These are phyloP conservation scores for Microcyclosporella mali DNA, from an alignment of 2,329 filamentous ascomycete species.

Conservation along the genomic window DNA sequence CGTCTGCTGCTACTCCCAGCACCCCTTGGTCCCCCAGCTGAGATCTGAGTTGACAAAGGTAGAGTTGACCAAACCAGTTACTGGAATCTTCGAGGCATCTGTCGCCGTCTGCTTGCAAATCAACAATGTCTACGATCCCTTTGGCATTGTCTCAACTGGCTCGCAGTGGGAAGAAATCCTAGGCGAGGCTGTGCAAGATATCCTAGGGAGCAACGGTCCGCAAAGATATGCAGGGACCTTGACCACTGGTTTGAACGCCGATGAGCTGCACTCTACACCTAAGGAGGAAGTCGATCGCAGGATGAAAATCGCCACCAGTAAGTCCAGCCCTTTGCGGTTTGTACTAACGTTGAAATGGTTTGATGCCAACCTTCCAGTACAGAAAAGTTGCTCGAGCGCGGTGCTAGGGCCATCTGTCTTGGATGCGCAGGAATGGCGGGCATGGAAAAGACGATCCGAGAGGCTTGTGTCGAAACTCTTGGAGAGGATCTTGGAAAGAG, in stretches of 20 bases:
- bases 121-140: constrained; percentile 48
- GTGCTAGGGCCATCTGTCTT: constrained; percentile 59
- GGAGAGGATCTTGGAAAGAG: constrained; percentile 53
- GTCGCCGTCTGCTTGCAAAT: constrained; percentile 58
- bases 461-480: constrained; percentile 59
- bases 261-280: constrained; percentile 67
- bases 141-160: constrained; percentile 86
- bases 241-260: constrained; percentile 73
- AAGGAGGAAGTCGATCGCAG: constrained; percentile 57
- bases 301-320: constrained; percentile 62
- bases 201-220: constrained; percentile 50
- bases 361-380: too few relatives aligned
- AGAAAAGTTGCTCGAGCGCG: constrained; percentile 49
- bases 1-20: constrained; percentile 81
- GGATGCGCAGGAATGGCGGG: constrained; percentile 91
- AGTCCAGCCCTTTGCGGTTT: too few relatives aligned
- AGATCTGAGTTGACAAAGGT: constrained; percentile 19
- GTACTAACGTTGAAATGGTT: too few relatives aligned
- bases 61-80: constrained; percentile 48
- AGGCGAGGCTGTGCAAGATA: constrained; percentile 55
- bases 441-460: constrained; percentile 68
- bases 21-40: constrained; percentile 60
- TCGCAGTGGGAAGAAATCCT: constrained; percentile 75
- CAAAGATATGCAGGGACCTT: constrained; percentile 66
- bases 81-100: constrained; percentile 84